A percentile compares a stretch with the other conserved stretches of the same genome.
phyloP scores from a whole-genome alignment of 1,284 basidiomycete species.

The Coniferiporia sulphurascens region DNA sequence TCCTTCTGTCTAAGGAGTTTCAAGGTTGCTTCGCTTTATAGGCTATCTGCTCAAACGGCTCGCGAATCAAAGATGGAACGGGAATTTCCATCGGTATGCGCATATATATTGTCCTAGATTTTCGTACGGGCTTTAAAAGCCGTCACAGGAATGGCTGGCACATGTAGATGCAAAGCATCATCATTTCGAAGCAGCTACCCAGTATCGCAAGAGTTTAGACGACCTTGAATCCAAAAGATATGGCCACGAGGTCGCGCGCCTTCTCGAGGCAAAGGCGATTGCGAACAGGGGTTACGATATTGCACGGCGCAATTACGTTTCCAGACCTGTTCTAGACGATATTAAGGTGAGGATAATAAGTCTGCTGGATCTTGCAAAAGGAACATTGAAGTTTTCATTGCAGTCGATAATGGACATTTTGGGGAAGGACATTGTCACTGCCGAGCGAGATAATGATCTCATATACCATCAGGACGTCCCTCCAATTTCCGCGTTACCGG shows the following conservation, averaged over 20 bases:
- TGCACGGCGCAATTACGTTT: conserved; percentile 61
- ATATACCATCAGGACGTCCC: conserved; percentile 93
- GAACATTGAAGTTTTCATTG: conserved; percentile 15
- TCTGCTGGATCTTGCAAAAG: background rate
- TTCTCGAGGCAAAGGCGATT: conserved; percentile 60
- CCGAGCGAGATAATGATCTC: conserved; percentile 90
- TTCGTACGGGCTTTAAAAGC: background rate
- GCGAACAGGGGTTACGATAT: conserved; percentile 73
- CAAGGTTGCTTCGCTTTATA: conserved; percentile 71
- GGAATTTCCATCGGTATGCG: conserved; percentile 47
- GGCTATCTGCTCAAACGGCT: conserved; percentile 46
- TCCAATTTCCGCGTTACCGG: conserved; percentile 60
- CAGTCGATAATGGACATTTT: conserved; percentile 66
- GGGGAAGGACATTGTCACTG: conserved; percentile 65
- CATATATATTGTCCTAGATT: conserved; percentile 19
- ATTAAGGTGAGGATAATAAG: conserved; percentile 51
- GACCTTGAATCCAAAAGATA: conserved; percentile 88
- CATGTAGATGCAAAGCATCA: conserved; percentile 81
- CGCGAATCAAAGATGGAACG: conserved; percentile 38
- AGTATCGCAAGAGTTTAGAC: conserved; percentile 86
- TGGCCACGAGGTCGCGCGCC: conserved; percentile 76
- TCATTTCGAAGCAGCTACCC: conserved; percentile 90
- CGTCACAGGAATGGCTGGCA: conserved; percentile 68
- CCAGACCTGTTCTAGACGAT: conserved; percentile 65
- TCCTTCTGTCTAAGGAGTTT: background rate